Evolutionary conservation across 495 filamentous ascomycete species (phyloP), one percentile per base, ranked within the genome.

Genomic region (Penicillium cosmopolitanum): DNA sequence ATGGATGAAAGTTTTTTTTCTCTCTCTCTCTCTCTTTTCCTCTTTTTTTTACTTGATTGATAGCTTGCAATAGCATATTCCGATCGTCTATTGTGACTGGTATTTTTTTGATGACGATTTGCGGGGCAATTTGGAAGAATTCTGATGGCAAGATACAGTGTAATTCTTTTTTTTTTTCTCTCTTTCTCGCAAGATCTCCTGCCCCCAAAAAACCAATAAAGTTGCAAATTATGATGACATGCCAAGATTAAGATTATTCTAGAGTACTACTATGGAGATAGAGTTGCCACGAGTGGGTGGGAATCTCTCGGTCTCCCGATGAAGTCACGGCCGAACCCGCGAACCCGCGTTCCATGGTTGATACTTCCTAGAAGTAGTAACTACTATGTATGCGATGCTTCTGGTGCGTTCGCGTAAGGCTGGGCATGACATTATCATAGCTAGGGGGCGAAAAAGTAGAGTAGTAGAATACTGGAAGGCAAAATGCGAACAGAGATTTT

Each of bases 1-100:
- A 66, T 64, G 52, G 53, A 62, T 56, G 50, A 50, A 58, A 58
- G n/a, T 44, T 62, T 40, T 58, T 51, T 48, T 51, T 43, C 23
- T 53, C n/a, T n/a, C n/a, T n/a, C n/a, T n/a, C n/a, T n/a, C n/a
- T n/a, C n/a, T n/a, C n/a, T 28, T 35, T 44, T 44, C 2, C 19
- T 21, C 19, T 21, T 42, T 33, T 21, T 42, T 33, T 38, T 50
- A 13, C 21, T 57, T 53, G 40, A 15, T 13, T 50, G 28, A 9
- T 8, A 9, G 38, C 44, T 35, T 21, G 44, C 43, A 53, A 50
- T 33, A 55, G 54, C 50, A 33, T n/a, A 34, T 50, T 23, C 12
- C 16, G n/a, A n/a, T n/a, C n/a, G n/a, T 33, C 36, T 57, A n/a
- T 23, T 23, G 19, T 21, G 1, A 48, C 11, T 31, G 6, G n/a